Base-by-base conservation (phyloP, 495 filamentous ascomycete species). In the Cudoniella acicularis region DNA sequence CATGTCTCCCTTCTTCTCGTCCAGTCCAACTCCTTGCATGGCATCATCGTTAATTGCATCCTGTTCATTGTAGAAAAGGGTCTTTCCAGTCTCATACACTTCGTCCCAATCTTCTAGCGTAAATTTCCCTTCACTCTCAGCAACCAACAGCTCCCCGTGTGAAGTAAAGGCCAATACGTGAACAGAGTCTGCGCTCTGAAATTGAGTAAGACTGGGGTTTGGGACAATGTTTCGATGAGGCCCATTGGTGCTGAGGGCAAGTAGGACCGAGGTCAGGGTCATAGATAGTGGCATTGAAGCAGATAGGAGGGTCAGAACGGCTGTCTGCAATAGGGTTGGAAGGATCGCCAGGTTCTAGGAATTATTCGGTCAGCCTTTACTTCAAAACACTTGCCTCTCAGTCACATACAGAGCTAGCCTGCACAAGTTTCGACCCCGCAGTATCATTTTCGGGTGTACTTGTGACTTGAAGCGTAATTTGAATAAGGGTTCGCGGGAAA, bases 91-190 rank as follows among this genome's bases (percentile, higher is more conserved):
- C 64, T 87, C 77, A 67, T 82, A 84, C 3, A 87, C 83, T 18
- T 77, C 73, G 52, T 92, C 85, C 91, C 92, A 96, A 36, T 82
- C 86, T 40, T 87, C 82, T 57, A 89, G 77, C 20, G 81, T 82
- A 64, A 96, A 98, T 26, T 73, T 71, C 0, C 93, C 93, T 64
- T 92, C 83, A 67, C 91, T 95, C 68, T 96, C 88, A 30, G 82
- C 85, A 43, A 96, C 70, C 17, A 96, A 71, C 26, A 96, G 70
- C 52, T 91, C 87, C 17, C 85, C 83, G 51, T 85, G 82, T 6
- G 84, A 87, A 23, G 87, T 88, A 64, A 92, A 93, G 2, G 84
- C 86, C 26, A 96, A 72, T 22, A 88, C 88, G 66, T 95, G 90
- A 24, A 90, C 77, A 10, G 90, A 91, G 22, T 73, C 72, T 10